A percentile compares a stretch with the other conserved stretches of the same genome.
phyloP scores from a whole-genome alignment of 352 stramenopile species.

The Bremia lactucae region DNA sequence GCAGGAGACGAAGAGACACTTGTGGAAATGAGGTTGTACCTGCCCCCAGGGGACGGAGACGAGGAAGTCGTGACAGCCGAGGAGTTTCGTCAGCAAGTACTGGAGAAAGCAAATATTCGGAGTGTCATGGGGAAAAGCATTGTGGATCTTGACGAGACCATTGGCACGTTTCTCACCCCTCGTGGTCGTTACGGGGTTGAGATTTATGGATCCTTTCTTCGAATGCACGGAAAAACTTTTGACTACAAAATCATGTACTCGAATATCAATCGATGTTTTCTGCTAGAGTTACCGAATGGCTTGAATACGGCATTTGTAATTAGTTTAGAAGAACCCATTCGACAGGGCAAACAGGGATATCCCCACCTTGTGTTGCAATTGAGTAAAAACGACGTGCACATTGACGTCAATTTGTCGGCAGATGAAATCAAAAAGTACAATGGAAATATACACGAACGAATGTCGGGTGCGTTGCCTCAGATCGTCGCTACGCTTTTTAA shows the following conservation, averaged over 20 bases:
- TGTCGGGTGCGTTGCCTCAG: constrained; percentile 93
- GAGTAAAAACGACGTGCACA: constrained; percentile 75
- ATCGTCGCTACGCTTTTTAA: constrained; percentile 99
- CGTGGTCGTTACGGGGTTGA: constrained; percentile 96
- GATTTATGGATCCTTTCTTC: constrained; percentile 95
- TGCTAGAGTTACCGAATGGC: constrained; percentile 95
- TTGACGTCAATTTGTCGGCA: constrained; percentile 91
- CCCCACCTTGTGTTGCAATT: constrained; percentile 97
- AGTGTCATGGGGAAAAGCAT: constrained; percentile 94
- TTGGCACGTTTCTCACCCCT: constrained; percentile 97
- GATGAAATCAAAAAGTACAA: constrained; percentile 97
- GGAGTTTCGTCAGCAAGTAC: constrained; percentile 75
- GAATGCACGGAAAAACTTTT: constrained; percentile 96
- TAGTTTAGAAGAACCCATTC: constrained; percentile 96
- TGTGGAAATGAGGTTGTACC: constrained; percentile 94
- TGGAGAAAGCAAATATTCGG: constrained; percentile 77
- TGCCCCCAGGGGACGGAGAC: constrained; percentile 66
- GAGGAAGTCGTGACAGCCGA: constrained; percentile 56
- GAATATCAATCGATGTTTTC: constrained; percentile 97
- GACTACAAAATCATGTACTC: constrained; percentile 99
- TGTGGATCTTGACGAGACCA: constrained; percentile 92
- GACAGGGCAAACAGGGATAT: constrained; percentile 97
- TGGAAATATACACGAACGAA: constrained; percentile 92
- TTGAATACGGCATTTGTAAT: constrained; percentile 98
- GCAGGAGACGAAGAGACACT: constrained; percentile 89